phyloP scores from a whole-genome alignment of 2,329 filamentous ascomycete genomes.

The Hypoxylon sp. region DNA sequence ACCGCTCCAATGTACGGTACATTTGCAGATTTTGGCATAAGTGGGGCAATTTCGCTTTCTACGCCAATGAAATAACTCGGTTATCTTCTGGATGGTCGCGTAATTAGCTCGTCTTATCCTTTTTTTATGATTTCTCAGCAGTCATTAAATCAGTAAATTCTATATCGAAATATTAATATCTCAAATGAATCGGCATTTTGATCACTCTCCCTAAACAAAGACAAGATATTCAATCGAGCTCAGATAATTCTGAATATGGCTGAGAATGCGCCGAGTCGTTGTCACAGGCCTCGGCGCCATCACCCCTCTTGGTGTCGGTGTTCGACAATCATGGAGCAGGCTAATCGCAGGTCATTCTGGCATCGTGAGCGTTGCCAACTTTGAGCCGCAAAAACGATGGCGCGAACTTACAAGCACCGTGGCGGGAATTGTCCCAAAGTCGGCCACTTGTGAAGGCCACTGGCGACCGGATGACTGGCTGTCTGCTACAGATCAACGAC shows the following conservation, averaged over 20 bases:
- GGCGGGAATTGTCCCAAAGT: slow-evolving; percentile 83
- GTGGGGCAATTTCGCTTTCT: not conserved
- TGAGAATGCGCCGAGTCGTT: slow-evolving; percentile 79
- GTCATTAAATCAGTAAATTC: not conserved
- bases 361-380: slow-evolving; percentile 78
- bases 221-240: not conserved
- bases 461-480: slow-evolving; percentile 72
- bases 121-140: slow-evolving; percentile 17
- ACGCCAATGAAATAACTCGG: slow-evolving; percentile 10
- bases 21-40: slow-evolving; percentile 10
- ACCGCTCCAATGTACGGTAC: not conserved
- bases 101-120: slow-evolving; percentile 21
- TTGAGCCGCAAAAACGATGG: slow-evolving; percentile 72
- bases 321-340: slow-evolving; percentile 83
- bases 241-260: slow-evolving; percentile 56
- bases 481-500: slow-evolving; percentile 70
- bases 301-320: slow-evolving; percentile 86
- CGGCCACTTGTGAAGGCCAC: slow-evolving; percentile 57
- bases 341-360: slow-evolving; percentile 86
- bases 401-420: slow-evolving; percentile 84
- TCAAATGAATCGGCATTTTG: slow-evolving; percentile 6
- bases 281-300: slow-evolving; percentile 87
- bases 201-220: not conserved
- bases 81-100: slow-evolving; percentile 37
- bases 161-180: slow-evolving; percentile 2